A percentile compares a stretch with the other conserved stretches of the same genome.
These are phyloP conservation scores for Scleroderma citrinum DNA, from an alignment of 768 basidiomycete species.

Conservation along the genomic window DNA sequence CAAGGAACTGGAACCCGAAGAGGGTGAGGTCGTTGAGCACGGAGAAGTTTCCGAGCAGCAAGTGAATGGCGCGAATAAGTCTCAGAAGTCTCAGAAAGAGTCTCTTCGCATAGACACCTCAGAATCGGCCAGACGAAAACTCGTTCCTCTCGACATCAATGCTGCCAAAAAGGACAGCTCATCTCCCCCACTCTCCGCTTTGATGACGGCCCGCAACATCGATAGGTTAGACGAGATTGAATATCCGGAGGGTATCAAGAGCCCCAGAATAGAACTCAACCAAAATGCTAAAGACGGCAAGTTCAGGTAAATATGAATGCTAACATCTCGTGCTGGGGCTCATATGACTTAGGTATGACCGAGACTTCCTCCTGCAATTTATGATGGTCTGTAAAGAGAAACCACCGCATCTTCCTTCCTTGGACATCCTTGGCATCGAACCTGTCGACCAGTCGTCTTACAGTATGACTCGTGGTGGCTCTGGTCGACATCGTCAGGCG, in stretches of 20 bases:
- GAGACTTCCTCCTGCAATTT: conserved; percentile 96
- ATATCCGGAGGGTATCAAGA: conserved; percentile 80
- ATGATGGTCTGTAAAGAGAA: conserved; percentile 94
- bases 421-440: conserved; percentile 89
- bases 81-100: conserved; percentile 37
- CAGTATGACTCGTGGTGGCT: conserved; percentile 54
- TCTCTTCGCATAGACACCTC: conserved; percentile 61
- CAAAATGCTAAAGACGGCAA: conserved; percentile 78
- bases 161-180: conserved; percentile 37
- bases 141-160: conserved; percentile 69
- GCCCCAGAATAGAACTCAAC: conserved; percentile 84
- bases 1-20: conserved; percentile 41
- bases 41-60: conserved; percentile 24
- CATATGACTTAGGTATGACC: conserved; percentile 64
- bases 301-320: conserved; percentile 54
- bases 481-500: conserved; percentile 51
- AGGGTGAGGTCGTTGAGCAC: conserved; percentile 30
- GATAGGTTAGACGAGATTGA: conserved; percentile 70
- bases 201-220: conserved; percentile 81
- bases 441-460: conserved; percentile 63
- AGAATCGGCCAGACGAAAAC: conserved; percentile 43
- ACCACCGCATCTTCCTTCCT: conserved; percentile 81
- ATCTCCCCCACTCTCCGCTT: conserved; percentile 43
- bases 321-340: neutral
- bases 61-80: conserved; percentile 36